These are phyloP conservation scores for Acanthamoeba triangularis DNA, from an alignment of 208 protist species.

Conservation along the genomic window DNA sequence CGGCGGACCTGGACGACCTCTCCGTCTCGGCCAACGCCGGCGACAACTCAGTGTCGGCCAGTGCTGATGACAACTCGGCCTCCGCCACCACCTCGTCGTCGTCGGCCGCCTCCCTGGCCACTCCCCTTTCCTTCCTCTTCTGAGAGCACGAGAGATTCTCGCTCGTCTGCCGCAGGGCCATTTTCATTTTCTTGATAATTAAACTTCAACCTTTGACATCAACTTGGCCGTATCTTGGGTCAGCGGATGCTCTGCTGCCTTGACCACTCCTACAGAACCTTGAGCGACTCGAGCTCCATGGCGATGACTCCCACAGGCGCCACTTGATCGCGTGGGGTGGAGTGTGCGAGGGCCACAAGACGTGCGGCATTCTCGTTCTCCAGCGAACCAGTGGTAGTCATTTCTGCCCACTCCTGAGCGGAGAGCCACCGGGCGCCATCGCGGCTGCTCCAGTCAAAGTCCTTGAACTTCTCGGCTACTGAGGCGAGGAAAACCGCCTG, in stretches of 20 bases:
- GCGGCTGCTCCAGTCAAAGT: neutral
- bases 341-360: neutral
- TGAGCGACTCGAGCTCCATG: neutral
- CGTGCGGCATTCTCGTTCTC: neutral
- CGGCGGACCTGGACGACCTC: neutral
- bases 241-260: too few relatives aligned
- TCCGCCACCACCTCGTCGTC: neutral
- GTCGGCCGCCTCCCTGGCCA: too few relatives aligned
- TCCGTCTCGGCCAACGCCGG: slow-evolving; percentile 1
- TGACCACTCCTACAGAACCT: neutral
- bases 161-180: too few relatives aligned
- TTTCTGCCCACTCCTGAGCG: neutral
- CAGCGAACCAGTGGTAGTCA: neutral
- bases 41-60: neutral
- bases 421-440: neutral
- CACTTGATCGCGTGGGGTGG: slow-evolving; percentile 1
- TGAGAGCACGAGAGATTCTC: too few relatives aligned
- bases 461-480: neutral
- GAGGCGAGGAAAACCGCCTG: neutral
- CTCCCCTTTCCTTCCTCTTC: too few relatives aligned
- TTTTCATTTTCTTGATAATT: too few relatives aligned
- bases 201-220: too few relatives aligned
- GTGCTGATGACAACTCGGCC: too few relatives aligned
- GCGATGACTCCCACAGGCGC: neutral
- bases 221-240: too few relatives aligned